These are phyloP conservation scores for Diatrype stigma DNA, from an alignment of 2,329 filamentous ascomycete species.

Conservation along the genomic window DNA sequence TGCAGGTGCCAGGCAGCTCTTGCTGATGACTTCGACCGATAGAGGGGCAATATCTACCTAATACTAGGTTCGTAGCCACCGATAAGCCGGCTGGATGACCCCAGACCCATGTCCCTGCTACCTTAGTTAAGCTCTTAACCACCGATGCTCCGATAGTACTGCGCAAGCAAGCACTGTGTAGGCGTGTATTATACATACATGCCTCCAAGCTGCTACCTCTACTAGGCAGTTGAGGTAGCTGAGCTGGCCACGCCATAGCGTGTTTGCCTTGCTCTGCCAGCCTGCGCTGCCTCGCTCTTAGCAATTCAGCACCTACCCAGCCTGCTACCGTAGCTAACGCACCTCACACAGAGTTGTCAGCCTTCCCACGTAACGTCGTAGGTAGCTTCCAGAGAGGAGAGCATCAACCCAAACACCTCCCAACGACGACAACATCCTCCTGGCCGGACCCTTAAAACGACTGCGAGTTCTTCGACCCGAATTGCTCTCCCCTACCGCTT, in stretches of 20 bases:
- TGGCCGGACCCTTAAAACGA: neutral
- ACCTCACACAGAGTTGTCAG: neutral
- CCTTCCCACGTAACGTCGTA: neutral
- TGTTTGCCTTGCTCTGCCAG: slow-evolving; percentile 35
- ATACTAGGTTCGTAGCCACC: too few relatives aligned
- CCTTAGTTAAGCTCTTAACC: too few relatives aligned
- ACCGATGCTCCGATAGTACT: neutral
- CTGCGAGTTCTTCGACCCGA: neutral
- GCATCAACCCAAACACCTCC: neutral
- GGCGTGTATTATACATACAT: too few relatives aligned
- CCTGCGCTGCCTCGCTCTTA: neutral
- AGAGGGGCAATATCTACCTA: slow-evolving; percentile 13
- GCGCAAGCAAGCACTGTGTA: slow-evolving; percentile 1
- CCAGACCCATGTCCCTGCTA: neutral
- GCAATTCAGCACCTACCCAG: slow-evolving; percentile 10
- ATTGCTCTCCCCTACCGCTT: too few relatives aligned
- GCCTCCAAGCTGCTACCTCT: too few relatives aligned
- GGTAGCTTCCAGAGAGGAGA: neutral
- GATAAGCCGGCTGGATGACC: neutral
- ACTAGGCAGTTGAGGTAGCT: too few relatives aligned
- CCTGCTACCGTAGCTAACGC: too few relatives aligned
- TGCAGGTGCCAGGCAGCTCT: slow-evolving; percentile 8
- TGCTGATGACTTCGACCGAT: slow-evolving; percentile 8
- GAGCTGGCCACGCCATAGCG: slow-evolving; percentile 29
- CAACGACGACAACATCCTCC: neutral